Percentiles rank a stretch among this genome's conserved stretches.
Conservation (phyloP, 768 basidiomycete species). For the Pulveroboletus sp. region DNA sequence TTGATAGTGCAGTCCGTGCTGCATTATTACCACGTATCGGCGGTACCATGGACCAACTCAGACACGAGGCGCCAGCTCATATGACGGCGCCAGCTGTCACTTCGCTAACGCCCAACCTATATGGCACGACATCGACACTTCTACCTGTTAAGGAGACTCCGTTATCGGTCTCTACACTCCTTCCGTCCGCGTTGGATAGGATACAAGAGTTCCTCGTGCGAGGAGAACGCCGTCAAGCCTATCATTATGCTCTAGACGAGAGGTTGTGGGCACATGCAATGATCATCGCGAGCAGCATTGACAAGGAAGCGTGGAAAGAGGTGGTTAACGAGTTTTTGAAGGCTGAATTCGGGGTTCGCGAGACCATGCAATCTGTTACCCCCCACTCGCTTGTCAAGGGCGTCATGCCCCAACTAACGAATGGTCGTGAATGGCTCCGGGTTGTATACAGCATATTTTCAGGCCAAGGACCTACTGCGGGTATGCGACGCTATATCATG, state of each 20-base stretch:
- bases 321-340: slow-evolving; percentile 83
- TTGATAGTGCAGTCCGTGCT: slow-evolving; percentile 74
- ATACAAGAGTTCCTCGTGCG: slow-evolving; percentile 77
- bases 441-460: slow-evolving; percentile 82
- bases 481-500: slow-evolving; percentile 37
- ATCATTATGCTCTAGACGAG: slow-evolving; percentile 83
- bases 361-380: slow-evolving; percentile 17
- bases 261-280: slow-evolving; percentile 95
- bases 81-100: slow-evolving; percentile 31
- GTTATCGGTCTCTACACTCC: slow-evolving; percentile 57
- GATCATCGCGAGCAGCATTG: slow-evolving; percentile 89
- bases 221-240: slow-evolving; percentile 85
- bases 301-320: slow-evolving; percentile 92
- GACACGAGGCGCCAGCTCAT: slow-evolving; percentile 18
- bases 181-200: slow-evolving; percentile 64
- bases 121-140: slow-evolving; percentile 13
- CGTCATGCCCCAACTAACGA: slow-evolving; percentile 26
- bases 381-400: slow-evolving; percentile 20
- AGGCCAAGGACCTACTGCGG: slow-evolving; percentile 74
- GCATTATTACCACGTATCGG: slow-evolving; percentile 63
- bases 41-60: slow-evolving; percentile 19
- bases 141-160: slow-evolving; percentile 44
- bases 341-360: slow-evolving; percentile 60
- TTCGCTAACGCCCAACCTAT: slow-evolving; percentile 20
- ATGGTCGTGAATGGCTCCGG: slow-evolving; percentile 70